Conservation (phyloP, 768 basidiomycete genomes). For the Lactarius tabidus region DNA sequence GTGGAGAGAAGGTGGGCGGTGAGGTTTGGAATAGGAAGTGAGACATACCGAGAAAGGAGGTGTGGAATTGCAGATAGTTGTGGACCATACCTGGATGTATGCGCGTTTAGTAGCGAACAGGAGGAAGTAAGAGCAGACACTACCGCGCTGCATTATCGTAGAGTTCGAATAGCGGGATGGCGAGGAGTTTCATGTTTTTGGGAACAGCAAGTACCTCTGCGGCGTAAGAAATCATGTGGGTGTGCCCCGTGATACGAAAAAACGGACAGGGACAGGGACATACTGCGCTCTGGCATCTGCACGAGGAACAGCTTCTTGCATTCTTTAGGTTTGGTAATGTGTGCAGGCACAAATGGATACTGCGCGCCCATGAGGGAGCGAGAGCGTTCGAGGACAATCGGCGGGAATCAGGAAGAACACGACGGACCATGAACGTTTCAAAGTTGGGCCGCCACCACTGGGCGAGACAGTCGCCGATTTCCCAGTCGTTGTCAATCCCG, state of each 20-base stretch:
- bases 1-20: background rate
- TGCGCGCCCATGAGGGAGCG: constrained; percentile 32
- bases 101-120: background rate
- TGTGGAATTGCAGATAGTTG: constrained; percentile 94
- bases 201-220: constrained; percentile 94
- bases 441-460: constrained; percentile 99
- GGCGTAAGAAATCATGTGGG: background rate
- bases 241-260: background rate
- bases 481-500: constrained; percentile 87
- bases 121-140: constrained; percentile 22
- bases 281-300: constrained; percentile 92
- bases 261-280: constrained; percentile 40
- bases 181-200: constrained; percentile 97
- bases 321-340: constrained; percentile 97
- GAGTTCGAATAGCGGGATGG: constrained; percentile 93
- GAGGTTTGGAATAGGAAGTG: background rate
- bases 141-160: constrained; percentile 95
- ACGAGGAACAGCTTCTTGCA: constrained; percentile 95
- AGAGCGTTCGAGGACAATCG: background rate
- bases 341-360: constrained; percentile 94
- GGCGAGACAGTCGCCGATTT: constrained; percentile 93
- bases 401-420: background rate
- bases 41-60: constrained; percentile 69
- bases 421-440: constrained; percentile 94
- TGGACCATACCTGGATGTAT: constrained; percentile 66